Base-by-base conservation (phyloP, 2,329 filamentous ascomycete species). In the Pseudogymnoascus sp. region DNA sequence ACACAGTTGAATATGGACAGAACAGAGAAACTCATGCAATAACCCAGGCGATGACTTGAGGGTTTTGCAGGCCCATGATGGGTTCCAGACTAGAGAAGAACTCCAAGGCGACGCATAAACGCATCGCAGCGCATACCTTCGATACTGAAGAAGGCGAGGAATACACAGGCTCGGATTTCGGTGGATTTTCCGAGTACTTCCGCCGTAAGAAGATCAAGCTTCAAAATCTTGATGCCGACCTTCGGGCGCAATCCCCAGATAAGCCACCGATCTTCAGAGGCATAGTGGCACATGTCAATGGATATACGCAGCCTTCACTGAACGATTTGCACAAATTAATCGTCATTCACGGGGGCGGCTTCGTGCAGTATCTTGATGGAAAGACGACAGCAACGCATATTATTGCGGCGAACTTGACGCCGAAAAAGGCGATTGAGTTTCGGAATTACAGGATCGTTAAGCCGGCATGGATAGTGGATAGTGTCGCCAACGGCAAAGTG, bases 311-410 rank as follows among this genome's bases (percentile, higher is more conserved):
- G 69, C 94, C 94, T 0, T 91, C 92, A 1, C 79, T 97, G 61
- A 92, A 92, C 68, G 85, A 96, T 80, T 83, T 99, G 16, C 93
- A 96, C 76, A 86, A 81, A 61, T 82, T 96, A 64, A 88, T 99
- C 62, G 93, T 99, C 16, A 85, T 89, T 68, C 87, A 97, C 83
- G 94, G 94, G n/a, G 95, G 92, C 33, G 90, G 89, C 0, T 97
- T 96, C 69, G 82, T 97, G 65, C 94, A 99, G 73, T 97, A 97
- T 70, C 79, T 99, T 9, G 92, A 97, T 74, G 89, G 87, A 38
- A 99, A 99, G 78, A 97, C 93, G 0, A 88, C 89, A 72, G 93
- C 92, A 0, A 99, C 95, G 0, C 93, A 99, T 73, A 96, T 99
- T 67, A 92, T 99, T 69, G 92, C 93, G 3, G 93, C 91, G 60